A percentile compares a stretch with the other conserved stretches of the same genome.
Conservation (phyloP, 2,329 filamentous ascomycete genomes). For the Ramularia endophylla region DNA sequence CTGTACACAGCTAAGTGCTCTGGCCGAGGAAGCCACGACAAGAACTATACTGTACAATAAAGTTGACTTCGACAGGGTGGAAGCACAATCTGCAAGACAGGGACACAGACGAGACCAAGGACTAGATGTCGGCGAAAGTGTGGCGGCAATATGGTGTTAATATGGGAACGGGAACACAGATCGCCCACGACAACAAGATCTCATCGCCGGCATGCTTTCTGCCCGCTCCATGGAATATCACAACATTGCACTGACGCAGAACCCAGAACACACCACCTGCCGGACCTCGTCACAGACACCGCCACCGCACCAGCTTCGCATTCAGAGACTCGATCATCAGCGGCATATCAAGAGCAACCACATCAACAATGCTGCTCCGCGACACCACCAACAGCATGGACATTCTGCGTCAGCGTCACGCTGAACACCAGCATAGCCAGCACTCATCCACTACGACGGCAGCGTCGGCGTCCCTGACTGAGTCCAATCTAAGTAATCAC, state of each 20-base stretch:
- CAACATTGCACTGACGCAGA: slow-evolving; percentile 4
- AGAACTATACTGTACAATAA: no score
- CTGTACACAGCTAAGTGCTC: no score
- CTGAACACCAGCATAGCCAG: no score
- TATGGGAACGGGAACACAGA: no score
- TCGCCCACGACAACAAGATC: slow-evolving; percentile 16
- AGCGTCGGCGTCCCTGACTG: background rate
- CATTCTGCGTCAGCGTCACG: background rate
- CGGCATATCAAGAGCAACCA: background rate
- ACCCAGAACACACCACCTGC: background rate
- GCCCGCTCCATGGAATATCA: background rate
- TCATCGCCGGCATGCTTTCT: slow-evolving; percentile 4
- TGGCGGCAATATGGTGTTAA: slow-evolving; percentile 16
- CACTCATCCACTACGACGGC: background rate
- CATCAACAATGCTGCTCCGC: slow-evolving; percentile 1
- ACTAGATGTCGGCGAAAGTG: slow-evolving; percentile 4
- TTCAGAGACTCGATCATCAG: slow-evolving; percentile 14
- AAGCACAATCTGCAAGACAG: no score
- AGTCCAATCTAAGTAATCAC: slow-evolving; percentile 3
- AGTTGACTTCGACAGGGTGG: no score
- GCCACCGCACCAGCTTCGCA: slow-evolving; percentile 4
- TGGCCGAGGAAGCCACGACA: no score
- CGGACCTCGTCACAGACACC: background rate
- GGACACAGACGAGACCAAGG: no score
- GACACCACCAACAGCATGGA: background rate